Percentiles rank a stretch among this genome's conserved stretches.
Conservation (phyloP, 805 yeast genomes). For the Lipomyces yamadae region DNA sequence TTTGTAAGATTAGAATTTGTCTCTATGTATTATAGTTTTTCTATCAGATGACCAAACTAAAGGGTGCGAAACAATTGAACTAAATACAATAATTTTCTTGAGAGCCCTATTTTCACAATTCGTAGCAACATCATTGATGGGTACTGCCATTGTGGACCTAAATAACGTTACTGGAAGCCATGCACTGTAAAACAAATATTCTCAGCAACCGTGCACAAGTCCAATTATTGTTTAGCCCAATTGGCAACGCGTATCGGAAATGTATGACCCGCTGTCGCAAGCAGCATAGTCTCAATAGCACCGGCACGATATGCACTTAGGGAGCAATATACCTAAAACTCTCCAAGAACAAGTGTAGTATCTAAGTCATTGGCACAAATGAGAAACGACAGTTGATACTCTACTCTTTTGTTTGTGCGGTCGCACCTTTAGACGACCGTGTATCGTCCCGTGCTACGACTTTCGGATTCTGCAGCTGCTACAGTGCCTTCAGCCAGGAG, state of each 20-base stretch:
- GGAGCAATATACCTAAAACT: slow-evolving; percentile 1
- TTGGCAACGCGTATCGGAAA: neutral
- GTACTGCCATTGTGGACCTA: neutral
- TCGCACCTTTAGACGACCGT: slow-evolving; percentile 35
- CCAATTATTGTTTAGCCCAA: neutral
- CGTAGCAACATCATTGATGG: neutral
- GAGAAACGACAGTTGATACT: neutral
- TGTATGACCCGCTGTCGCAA: neutral
- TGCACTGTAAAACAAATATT: neutral
- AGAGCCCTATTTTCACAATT: neutral
- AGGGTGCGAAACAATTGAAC: neutral
- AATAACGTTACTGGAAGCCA: neutral
- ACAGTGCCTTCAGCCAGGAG: slow-evolving; percentile 39
- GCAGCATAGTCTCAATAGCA: neutral
- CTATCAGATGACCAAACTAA: neutral
- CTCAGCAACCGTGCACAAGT: neutral
- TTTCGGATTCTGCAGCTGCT: slow-evolving; percentile 37
- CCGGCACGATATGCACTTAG: neutral
- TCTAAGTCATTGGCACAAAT: neutral
- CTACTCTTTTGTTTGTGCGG: neutral
- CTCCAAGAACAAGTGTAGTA: slow-evolving; percentile 5
- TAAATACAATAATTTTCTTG: neutral
- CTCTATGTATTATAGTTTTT: neutral
- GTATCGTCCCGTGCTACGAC: slow-evolving; percentile 37
- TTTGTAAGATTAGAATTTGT: neutral